These are phyloP conservation scores for Gossypium gossypioides DNA, from an alignment of 441 rosid species.

Conservation along the genomic window DNA sequence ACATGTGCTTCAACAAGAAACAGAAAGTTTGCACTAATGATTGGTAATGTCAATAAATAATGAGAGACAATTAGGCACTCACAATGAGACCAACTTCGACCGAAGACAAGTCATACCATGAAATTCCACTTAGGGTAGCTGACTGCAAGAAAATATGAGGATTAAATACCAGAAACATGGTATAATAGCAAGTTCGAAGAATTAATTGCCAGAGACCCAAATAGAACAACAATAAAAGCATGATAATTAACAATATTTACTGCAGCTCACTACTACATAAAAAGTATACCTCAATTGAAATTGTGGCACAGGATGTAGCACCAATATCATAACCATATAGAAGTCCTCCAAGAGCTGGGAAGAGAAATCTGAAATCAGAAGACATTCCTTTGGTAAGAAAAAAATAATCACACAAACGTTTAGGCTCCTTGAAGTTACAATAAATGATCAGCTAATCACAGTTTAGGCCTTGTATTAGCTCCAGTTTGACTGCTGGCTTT, in stretches of 20 bases:
- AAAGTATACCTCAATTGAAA: conserved; percentile 53
- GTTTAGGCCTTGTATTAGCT: background rate
- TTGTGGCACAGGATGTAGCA: conserved; percentile 82
- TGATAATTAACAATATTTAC: background rate
- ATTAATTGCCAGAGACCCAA: background rate
- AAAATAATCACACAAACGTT: conserved; percentile 6
- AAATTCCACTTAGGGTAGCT: conserved; percentile 57
- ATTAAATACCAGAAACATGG: background rate
- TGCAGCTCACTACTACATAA: background rate
- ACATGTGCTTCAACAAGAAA: conserved; percentile 9
- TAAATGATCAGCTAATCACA: background rate
- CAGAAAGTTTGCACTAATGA: background rate
- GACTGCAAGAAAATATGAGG: conserved; percentile 48
- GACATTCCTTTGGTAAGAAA: conserved; percentile 9
- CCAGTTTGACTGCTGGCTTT: background rate
- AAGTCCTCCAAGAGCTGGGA: conserved; percentile 92
- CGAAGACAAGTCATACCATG: conserved; percentile 79
- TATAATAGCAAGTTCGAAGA: background rate
- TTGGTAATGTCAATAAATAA: background rate
- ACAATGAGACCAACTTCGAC: conserved; percentile 84
- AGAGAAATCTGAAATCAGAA: conserved; percentile 62
- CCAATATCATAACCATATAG: conserved; percentile 95
- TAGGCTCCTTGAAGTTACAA: conserved; percentile 7
- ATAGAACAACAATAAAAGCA: background rate
- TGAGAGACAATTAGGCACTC: conserved; percentile 30